Evolutionary conservation across 208 protist species (phyloP), one percentile per base, ranked within the genome.

Genomic region (Angomonas ambiguus): DNA sequence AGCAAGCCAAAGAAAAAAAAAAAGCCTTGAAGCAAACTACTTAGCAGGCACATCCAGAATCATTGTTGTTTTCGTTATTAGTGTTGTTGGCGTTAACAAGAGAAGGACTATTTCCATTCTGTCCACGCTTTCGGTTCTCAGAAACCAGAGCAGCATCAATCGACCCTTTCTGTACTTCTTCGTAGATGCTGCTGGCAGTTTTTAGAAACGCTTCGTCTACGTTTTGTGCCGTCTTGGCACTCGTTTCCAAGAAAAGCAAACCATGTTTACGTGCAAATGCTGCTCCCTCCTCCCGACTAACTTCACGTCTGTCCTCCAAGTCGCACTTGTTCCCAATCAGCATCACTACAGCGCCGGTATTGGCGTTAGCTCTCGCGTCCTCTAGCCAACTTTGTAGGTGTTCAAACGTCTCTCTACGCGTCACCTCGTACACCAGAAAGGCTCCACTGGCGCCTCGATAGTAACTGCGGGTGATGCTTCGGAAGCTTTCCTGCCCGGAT

Each of bases 321-420:
- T 99, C 99, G 64, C 92, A 94, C 75, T 99, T 99, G 88, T 99
- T 99, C 41, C 99, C 99, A 62, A 99, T 98, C 1, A 99, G 85
- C 92, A 99, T 99, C 67, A 99, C 99, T 8, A 98, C 93, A 73
- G 99, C 98, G 55, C 97, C 93, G 5, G 82, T 90, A 73, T 96
- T 97, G 1, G 96, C 87, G 71, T 99, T 96, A 48, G 97, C 77
- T 45, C 87, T 87, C 10, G 98, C 94, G 76, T 99, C 98, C 63
- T 99, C 94, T 10, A 99, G 79, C 98, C 98, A 99, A 53, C 85
- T 91, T 69, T 97, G 85, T 11, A 99, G 83, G 74, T 99, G 97
- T 65, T 96, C 90, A 73, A 99, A 99, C 22, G 97, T 99, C 41
- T 98, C 96, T 35, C 95, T 83, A 22, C 95, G 88, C 2, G 97